Evolutionary conservation across 2,329 filamentous ascomycete species (phyloP).

Genomic region (Ophiognomonia clavigignenti-juglandacearum): DNA sequence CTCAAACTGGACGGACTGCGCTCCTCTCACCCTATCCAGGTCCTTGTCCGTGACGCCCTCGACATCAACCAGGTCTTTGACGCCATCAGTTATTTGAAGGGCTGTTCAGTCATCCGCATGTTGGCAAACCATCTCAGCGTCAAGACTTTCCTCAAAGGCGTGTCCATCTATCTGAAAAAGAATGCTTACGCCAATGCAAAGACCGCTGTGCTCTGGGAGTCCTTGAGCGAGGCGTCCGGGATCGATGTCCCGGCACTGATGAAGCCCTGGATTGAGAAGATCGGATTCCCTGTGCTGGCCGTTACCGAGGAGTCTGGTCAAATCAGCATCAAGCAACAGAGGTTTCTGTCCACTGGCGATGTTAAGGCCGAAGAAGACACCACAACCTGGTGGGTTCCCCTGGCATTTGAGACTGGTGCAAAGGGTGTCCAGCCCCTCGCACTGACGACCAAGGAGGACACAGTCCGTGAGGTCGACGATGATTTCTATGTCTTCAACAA

Average conservation of each 20-base stretch:
- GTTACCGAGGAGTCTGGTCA: constrained; percentile 79
- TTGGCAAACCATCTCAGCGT: constrained; percentile 83
- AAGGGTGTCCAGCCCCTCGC: constrained; percentile 60
- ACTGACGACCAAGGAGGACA: constrained; percentile 72
- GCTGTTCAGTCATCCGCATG: constrained; percentile 96
- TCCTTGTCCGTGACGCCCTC: constrained; percentile 86
- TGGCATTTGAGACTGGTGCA: constrained; percentile 68
- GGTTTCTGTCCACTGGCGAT: constrained; percentile 89
- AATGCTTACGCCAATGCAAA: constrained; percentile 88
- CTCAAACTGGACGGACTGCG: constrained; percentile 86
- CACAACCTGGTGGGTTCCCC: constrained; percentile 93
- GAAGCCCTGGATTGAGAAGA: constrained; percentile 91
- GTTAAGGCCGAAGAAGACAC: constrained; percentile 86
- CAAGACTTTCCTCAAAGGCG: constrained; percentile 84
- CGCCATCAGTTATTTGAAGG: constrained; percentile 93
- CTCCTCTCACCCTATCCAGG: constrained; percentile 92
- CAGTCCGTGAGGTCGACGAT: constrained; percentile 67
- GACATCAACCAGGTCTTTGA: constrained; percentile 99
- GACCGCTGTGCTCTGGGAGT: constrained; percentile 86
- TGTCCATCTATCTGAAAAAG: constrained; percentile 81
- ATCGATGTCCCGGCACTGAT: constrained; percentile 84
- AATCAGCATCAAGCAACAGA: constrained; percentile 76
- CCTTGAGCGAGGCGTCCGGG: constrained; percentile 80
- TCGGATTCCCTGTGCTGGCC: constrained; percentile 88
- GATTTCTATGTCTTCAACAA: constrained; percentile 93